Base-by-base conservation (phyloP, 2,329 filamentous ascomycete genomes). In the Lachnellula arida region DNA sequence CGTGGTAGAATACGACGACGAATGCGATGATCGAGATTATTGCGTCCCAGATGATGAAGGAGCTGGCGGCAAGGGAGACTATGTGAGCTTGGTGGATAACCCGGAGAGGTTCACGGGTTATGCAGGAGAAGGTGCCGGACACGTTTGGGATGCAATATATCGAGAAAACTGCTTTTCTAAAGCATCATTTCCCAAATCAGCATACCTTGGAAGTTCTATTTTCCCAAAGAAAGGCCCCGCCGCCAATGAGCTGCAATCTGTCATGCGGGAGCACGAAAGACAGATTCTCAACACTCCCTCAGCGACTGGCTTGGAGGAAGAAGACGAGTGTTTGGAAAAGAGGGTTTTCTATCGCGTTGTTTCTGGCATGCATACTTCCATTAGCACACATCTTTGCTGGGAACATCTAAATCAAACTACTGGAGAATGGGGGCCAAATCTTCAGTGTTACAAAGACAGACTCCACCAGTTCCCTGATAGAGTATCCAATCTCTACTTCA, bases 401-500 rank as follows among this genome's bases (percentile, higher is more conserved):
- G 89, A 97, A 67, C 96, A 94, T 67, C 78, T 97, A 61, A 97
- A 99, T 73, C 91, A 97, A 75, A 91, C 88, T 1, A 97, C 93
- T 0, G 94, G 94, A 56, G 76, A 91, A 73, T 99, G 94, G 94
- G 84, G 87, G 49, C 92, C 91, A 23, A 99, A 99, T 67, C 72
- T 96, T 53, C 78, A 85, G 60, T 99, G 94, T 78, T 99, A 96
- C 79, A 85, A 89, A 69, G 77, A 85, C 35, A 85, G 94, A n/a
- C 81, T 99, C 15, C 89, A 96, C 72, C 78, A 80, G 22, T 84
- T 89, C 70, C 91, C 93, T 0, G 94, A 99, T 64, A 88, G 93
- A 58, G 89, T 99, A 68, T 94, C 92, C 64, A 99, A 99, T 73
- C 80, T 99, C 49, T 99, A 99, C 77, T 99, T 99, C 78, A 97